Conservation (phyloP, 1,284 basidiomycete genomes). For the Takashimella tepidaria region DNA sequence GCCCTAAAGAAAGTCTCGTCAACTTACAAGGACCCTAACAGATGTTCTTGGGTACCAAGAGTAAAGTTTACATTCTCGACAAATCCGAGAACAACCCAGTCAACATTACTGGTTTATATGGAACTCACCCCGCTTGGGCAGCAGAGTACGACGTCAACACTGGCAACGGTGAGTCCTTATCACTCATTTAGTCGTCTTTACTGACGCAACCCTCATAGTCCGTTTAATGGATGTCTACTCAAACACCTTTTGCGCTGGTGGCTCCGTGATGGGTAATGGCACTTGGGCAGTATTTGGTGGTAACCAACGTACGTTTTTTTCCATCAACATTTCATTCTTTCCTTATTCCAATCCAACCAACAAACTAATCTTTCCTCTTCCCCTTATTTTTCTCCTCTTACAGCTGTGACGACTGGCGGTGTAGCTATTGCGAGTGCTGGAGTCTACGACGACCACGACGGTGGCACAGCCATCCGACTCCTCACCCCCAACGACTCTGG, state of each 20-base stretch:
- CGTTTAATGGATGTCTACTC: conserved; percentile 66
- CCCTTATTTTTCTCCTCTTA: conserved; percentile 6
- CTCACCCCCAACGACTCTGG: conserved; percentile 68
- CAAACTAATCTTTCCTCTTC: background rate
- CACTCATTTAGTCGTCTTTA: background rate
- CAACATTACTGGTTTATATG: conserved; percentile 50
- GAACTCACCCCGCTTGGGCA: conserved; percentile 48
- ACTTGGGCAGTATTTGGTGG: conserved; percentile 52
- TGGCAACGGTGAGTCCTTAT: conserved; percentile 38
- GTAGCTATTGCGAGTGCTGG: conserved; percentile 33
- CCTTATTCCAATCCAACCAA: conserved; percentile 34
- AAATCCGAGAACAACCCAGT: conserved; percentile 56
- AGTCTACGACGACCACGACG: conserved; percentile 57
- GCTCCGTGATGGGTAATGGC: conserved; percentile 52
- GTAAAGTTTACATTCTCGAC: conserved; percentile 52
- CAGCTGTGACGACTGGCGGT: conserved; percentile 40
- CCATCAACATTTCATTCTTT: conserved; percentile 11
- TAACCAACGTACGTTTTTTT: conserved; percentile 67
- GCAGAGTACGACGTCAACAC: conserved; percentile 51
- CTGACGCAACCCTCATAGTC: conserved; percentile 2
- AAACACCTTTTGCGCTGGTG: conserved; percentile 68
- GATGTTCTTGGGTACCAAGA: conserved; percentile 50
- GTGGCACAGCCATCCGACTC: conserved; percentile 58
- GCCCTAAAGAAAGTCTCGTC: background rate
- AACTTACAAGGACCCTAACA: conserved; percentile 14